These are phyloP conservation scores for Pleurotus citrinopileatus DNA, from an alignment of 768 basidiomycete genomes.

Conservation along the genomic window DNA sequence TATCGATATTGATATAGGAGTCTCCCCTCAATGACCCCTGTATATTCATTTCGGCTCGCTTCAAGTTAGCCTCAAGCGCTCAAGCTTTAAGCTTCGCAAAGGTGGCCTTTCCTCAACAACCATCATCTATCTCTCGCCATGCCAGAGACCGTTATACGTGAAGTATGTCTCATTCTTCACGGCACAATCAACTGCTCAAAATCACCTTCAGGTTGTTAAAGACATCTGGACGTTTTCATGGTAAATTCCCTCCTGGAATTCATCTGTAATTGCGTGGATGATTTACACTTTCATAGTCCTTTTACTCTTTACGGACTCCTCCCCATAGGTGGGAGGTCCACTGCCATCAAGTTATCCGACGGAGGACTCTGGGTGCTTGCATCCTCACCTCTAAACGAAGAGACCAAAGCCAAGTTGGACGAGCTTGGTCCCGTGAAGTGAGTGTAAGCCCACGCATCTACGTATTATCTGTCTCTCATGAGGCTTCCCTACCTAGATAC, in stretches of 20 bases:
- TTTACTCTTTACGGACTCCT: conserved; percentile 65
- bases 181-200: neutral
- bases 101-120: too few relatives aligned
- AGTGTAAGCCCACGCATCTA: conserved; percentile 13
- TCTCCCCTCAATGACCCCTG: too few relatives aligned
- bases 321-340: conserved; percentile 81
- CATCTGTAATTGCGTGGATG: neutral
- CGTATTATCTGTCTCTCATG: neutral
- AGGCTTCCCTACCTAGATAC: conserved; percentile 38
- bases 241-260: conserved; percentile 25
- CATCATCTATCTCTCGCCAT: neutral
- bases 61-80: too few relatives aligned
- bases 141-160: conserved; percentile 39
- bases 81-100: too few relatives aligned
- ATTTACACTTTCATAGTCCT: conserved; percentile 37
- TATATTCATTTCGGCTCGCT: too few relatives aligned
- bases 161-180: conserved; percentile 24
- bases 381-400: conserved; percentile 65
- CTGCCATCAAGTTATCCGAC: conserved; percentile 66
- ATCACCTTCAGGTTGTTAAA: conserved; percentile 35
- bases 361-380: conserved; percentile 83
- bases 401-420: conserved; percentile 61
- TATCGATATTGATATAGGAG: too few relatives aligned
- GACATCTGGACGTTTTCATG: conserved; percentile 67
- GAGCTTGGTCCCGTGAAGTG: conserved; percentile 70